Conservation (phyloP, 2,329 filamentous ascomycete species). For the Fusarium pseudonygamai region DNA sequence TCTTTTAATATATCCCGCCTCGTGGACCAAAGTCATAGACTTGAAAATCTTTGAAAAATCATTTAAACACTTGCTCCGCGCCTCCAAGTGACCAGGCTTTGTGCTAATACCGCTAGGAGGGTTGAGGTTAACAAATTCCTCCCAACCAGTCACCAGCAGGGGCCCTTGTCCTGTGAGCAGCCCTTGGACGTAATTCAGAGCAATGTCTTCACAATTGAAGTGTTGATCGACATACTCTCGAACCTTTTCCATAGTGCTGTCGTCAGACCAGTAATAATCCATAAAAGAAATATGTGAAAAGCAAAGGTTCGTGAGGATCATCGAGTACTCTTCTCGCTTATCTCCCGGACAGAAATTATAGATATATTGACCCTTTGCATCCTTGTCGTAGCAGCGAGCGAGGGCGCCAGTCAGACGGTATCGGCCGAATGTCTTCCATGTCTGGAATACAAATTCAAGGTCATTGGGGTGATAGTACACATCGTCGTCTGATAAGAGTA, state of each 20-base stretch:
- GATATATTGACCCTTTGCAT: not conserved
- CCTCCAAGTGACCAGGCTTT: not conserved
- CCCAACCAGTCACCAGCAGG: not conserved
- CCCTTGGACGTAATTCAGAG: not conserved
- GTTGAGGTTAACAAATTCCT: not conserved
- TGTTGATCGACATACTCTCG: not conserved
- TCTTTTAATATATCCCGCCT: not conserved
- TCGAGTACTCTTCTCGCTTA: not conserved
- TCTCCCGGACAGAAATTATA: not conserved
- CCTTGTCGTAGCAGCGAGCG: not conserved
- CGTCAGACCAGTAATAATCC: not conserved
- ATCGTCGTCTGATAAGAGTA: not conserved
- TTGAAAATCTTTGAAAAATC: not conserved
- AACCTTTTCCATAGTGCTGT: not conserved
- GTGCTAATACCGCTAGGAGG: not conserved
- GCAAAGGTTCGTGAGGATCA: not conserved
- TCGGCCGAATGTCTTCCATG: not conserved
- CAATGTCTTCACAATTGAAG: not conserved
- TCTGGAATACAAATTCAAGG: not conserved
- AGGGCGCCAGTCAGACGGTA: not conserved
- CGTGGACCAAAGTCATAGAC: not conserved
- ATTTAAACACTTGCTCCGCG: not conserved
- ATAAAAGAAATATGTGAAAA: not conserved
- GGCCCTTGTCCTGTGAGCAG: not conserved
- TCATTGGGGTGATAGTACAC: not conserved